Evolutionary conservation across 2,329 filamentous ascomycete genomes (phyloP).

Genomic region (Hymenotorrendiella dingleyae): DNA sequence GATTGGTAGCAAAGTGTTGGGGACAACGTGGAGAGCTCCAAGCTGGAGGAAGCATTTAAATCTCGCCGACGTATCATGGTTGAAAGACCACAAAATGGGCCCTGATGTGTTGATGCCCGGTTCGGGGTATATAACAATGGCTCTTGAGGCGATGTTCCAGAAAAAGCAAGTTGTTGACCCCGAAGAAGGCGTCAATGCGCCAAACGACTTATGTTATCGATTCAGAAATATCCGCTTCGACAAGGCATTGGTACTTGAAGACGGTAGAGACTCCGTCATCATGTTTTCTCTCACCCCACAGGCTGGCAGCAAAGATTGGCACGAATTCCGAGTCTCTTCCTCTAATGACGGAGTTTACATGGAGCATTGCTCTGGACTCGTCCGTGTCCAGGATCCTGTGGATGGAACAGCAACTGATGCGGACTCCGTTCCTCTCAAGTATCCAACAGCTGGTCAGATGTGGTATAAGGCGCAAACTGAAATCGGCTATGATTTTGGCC

Average conservation of each 20-base stretch:
- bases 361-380: slow-evolving; percentile 9
- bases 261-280: neutral
- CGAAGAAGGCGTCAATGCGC: neutral
- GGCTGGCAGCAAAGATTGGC: slow-evolving; percentile 15
- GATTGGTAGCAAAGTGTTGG: slow-evolving; percentile 30
- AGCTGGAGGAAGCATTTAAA: slow-evolving; percentile 27
- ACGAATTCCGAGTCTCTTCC: slow-evolving; percentile 26
- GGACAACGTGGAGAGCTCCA: slow-evolving; percentile 12
- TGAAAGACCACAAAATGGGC: slow-evolving; percentile 44
- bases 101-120: slow-evolving; percentile 43
- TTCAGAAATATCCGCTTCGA: slow-evolving; percentile 5
- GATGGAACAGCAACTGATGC: neutral
- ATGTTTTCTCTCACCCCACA: slow-evolving; percentile 1
- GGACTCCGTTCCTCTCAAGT: neutral
- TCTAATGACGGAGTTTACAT: slow-evolving; percentile 18
- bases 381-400: slow-evolving; percentile 18
- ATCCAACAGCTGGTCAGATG: neutral
- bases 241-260: slow-evolving; percentile 7
- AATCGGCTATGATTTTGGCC: slow-evolving; percentile 21
- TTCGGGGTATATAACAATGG: slow-evolving; percentile 16
- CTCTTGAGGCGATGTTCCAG: slow-evolving; percentile 14
- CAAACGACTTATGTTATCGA: slow-evolving; percentile 3
- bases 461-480: slow-evolving; percentile 19
- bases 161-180: too few species aligned
- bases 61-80: slow-evolving; percentile 43